Evolutionary conservation across 164 flowering plant species (phyloP), one percentile per base, ranked within the genome.

Genomic region (Taxillus chinensis): DNA sequence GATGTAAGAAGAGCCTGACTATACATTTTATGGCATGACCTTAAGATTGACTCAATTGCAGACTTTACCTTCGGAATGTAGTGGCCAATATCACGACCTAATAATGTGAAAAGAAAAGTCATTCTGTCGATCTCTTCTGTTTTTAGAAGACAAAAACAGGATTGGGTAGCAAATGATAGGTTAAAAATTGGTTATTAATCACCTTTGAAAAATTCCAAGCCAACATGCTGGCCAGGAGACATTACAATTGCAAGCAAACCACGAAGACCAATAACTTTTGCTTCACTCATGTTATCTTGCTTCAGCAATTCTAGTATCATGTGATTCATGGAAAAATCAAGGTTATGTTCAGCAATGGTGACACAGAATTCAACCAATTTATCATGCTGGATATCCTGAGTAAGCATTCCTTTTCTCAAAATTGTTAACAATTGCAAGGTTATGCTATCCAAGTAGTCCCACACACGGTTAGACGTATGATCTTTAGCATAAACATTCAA

Each of bases 361-460:
- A 89, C 96, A 79, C 99, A 95, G 61, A 95, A 95, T 57, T 95
- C 99, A 42, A 95, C 96, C 54, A 95, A 86, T 78, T 95, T 89
- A 71, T 95, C 99, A 77, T 95, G 97, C 66, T 95, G 99, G 52
- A 81, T 91, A 80, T 95, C 99, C 81, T 91, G 99, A 69, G 95
- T 87, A 64, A 90, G 90, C 91, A 91, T 62, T 70, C 99, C 99
- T 78, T 89, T 95, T 80, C 79, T 85, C 57, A 91, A 67, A 77
- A 91, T 77, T 38, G 91, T 82, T 55, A 89, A 68, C 63, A 95
- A 84, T 74, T 95, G 99, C 58, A 96, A 87, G 48, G 97, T 90
- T 61, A 95, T 92, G 77, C 99, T 95, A 72, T 95, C 99, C 63
- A 95, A 79, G 77, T 89, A 91, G 57, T 95, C 99, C 99, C 99